A percentile compares a stretch with the other conserved stretches of the same genome.
phyloP scores from a whole-genome alignment of 495 filamentous ascomycete genomes.

The Aspergillus biplanus region DNA sequence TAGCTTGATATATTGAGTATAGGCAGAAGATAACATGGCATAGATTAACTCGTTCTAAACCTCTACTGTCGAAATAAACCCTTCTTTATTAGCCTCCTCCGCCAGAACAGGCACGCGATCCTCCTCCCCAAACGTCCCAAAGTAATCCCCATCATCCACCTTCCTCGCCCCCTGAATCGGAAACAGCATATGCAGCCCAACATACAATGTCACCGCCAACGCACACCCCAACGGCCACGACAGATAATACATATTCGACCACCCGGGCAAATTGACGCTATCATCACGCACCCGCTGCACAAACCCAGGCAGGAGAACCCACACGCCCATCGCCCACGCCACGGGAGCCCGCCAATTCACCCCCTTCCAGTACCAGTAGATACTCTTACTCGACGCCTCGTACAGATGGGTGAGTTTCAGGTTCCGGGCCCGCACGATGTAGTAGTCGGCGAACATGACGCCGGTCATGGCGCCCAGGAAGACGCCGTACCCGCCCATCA shows the following conservation, averaged over 20 bases:
- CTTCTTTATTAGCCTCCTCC: too few relatives aligned
- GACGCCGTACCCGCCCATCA: constrained; percentile 4
- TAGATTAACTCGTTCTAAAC: too few relatives aligned
- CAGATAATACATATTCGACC: constrained; percentile 10
- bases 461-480: constrained; percentile 14
- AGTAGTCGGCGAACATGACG: constrained; percentile 15
- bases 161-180: background rate
- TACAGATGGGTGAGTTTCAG: constrained; percentile 9
- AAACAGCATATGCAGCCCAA: background rate
- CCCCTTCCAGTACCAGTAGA: constrained; percentile 10
- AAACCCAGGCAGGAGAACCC: constrained; percentile 8
- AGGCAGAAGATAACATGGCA: too few relatives aligned
- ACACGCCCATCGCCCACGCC: constrained; percentile 4
- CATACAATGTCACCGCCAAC: background rate
- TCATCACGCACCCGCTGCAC: background rate
- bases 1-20: too few relatives aligned
- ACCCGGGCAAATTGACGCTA: background rate
- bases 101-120: background rate
- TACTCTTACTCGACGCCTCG: background rate
- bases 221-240: constrained; percentile 9
- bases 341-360: constrained; percentile 4
- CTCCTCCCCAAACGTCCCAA: constrained; percentile 12
- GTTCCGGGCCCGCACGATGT: background rate
- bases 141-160: constrained; percentile 9
- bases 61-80: too few relatives aligned